Conservation (phyloP, 2,329 filamentous ascomycete species). For the Dothidotthia symphoricarpi region DNA sequence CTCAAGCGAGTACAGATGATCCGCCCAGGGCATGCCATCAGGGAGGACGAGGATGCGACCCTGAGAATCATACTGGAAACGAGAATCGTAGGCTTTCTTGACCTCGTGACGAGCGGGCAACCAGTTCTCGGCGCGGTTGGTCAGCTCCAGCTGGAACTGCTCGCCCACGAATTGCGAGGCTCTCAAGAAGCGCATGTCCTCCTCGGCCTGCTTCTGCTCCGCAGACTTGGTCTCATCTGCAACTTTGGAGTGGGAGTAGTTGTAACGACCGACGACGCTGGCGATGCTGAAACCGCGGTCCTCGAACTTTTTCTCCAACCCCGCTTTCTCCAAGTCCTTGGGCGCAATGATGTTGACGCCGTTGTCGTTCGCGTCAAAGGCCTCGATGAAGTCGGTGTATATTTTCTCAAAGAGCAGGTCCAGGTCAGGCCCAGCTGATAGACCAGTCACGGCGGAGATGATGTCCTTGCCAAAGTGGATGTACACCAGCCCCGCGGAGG, state of each 20-base stretch:
- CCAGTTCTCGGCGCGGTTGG: slow-evolving; percentile 75
- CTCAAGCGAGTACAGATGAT: slow-evolving; percentile 89
- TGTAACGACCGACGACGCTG: slow-evolving; percentile 81
- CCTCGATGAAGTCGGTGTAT: slow-evolving; percentile 91
- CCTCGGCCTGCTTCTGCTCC: slow-evolving; percentile 61
- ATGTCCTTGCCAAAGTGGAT: slow-evolving; percentile 90
- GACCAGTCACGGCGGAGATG: slow-evolving; percentile 65
- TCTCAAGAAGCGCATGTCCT: slow-evolving; percentile 75
- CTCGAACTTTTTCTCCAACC: slow-evolving; percentile 78
- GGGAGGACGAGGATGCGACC: slow-evolving; percentile 78
- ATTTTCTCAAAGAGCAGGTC: slow-evolving; percentile 79
- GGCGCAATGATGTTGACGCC: slow-evolving; percentile 82
- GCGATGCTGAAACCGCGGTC: slow-evolving; percentile 81
- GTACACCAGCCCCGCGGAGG: slow-evolving; percentile 90
- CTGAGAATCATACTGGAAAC: slow-evolving; percentile 65
- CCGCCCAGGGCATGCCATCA: slow-evolving; percentile 88
- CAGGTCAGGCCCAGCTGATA: slow-evolving; percentile 64
- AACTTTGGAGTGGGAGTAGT: slow-evolving; percentile 61
- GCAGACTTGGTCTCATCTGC: slow-evolving; percentile 29
- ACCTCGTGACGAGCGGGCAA: slow-evolving; percentile 82
- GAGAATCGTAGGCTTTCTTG: slow-evolving; percentile 68
- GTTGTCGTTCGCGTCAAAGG: slow-evolving; percentile 96
- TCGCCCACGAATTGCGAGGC: slow-evolving; percentile 85
- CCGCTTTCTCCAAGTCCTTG: slow-evolving; percentile 64
- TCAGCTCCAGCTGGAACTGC: slow-evolving; percentile 78